These are phyloP conservation scores for Cnidoscolus chayamansa DNA, from an alignment of 441 rosid genomes.

Conservation along the genomic window DNA sequence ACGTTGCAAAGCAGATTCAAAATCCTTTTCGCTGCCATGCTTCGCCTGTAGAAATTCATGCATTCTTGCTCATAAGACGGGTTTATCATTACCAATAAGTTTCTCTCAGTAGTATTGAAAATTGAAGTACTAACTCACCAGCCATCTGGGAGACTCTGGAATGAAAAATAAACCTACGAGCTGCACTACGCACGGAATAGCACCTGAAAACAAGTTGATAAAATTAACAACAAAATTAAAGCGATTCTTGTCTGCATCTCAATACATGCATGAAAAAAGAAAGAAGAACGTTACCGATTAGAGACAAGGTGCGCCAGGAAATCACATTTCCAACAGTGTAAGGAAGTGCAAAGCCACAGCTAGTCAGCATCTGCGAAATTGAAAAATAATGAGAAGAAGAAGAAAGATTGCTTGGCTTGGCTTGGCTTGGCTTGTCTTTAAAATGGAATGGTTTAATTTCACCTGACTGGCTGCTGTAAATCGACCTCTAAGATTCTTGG, in stretches of 20 bases:
- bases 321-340: conserved; percentile 11
- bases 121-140: conserved; percentile 32
- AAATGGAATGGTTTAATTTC: background rate
- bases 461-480: conserved; percentile 14
- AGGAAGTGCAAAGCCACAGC: background rate
- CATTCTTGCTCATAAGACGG: background rate
- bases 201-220: conserved; percentile 35
- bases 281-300: background rate
- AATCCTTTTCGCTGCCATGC: conserved; percentile 38
- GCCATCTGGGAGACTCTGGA: conserved; percentile 92
- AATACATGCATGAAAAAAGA: no score
- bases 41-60: conserved; percentile 31
- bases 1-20: conserved; percentile 35
- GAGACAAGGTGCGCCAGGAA: conserved; percentile 14
- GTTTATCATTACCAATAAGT: no score
- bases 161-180: conserved; percentile 56
- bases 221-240: background rate
- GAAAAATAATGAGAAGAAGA: no score
- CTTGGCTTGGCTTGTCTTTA: background rate
- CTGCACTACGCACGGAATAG: conserved; percentile 52
- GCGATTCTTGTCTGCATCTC: no score
- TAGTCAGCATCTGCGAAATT: conserved; percentile 4
- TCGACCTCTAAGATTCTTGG: conserved; percentile 16
- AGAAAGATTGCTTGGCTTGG: background rate
- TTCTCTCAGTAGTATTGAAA: no score